A percentile compares a stretch with the other conserved stretches of the same genome.
Conservation (phyloP, 352 stramenopile genomes). For the Globisporangium perplexum region DNA sequence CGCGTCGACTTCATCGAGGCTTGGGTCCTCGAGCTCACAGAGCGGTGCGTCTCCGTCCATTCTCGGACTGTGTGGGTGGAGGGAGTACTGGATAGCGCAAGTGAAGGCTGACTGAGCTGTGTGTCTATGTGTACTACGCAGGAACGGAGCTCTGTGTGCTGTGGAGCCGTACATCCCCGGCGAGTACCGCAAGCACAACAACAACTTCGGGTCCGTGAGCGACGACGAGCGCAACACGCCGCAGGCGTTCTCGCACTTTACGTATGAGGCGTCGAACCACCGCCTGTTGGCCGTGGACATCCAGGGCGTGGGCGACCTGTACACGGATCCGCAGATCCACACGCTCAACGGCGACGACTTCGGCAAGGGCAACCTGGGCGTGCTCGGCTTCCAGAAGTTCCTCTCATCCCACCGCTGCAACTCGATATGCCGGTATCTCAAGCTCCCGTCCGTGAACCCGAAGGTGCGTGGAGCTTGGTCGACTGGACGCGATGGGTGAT, state of each 20-base stretch:
- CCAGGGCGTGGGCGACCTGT: conserved; percentile 93
- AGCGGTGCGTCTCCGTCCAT: conserved; percentile 23
- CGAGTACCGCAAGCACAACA: conserved; percentile 88
- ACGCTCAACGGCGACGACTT: conserved; percentile 86
- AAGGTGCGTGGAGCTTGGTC: too few species aligned
- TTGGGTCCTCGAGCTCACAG: conserved; percentile 77
- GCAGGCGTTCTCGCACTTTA: conserved; percentile 92
- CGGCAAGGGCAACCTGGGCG: conserved; percentile 83
- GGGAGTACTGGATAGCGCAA: not conserved
- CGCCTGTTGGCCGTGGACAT: conserved; percentile 92
- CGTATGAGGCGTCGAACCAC: conserved; percentile 91
- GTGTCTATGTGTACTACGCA: conserved; percentile 3
- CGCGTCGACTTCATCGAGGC: conserved; percentile 78
- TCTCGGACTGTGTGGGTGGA: too few species aligned
- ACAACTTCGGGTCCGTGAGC: conserved; percentile 84
- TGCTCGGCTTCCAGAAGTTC: conserved; percentile 84
- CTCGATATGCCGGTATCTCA: conserved; percentile 84
- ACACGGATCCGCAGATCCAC: conserved; percentile 94
- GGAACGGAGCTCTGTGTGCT: conserved; percentile 59
- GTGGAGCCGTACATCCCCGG: conserved; percentile 79
- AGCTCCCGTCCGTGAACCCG: conserved; percentile 73
- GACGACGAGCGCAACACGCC: conserved; percentile 83
- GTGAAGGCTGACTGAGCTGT: not conserved
- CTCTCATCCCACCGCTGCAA: conserved; percentile 86
- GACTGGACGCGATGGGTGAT: too few species aligned